Evolutionary conservation across 805 yeast species (phyloP).

Genomic region (Hanseniaspora occidentalis): DNA sequence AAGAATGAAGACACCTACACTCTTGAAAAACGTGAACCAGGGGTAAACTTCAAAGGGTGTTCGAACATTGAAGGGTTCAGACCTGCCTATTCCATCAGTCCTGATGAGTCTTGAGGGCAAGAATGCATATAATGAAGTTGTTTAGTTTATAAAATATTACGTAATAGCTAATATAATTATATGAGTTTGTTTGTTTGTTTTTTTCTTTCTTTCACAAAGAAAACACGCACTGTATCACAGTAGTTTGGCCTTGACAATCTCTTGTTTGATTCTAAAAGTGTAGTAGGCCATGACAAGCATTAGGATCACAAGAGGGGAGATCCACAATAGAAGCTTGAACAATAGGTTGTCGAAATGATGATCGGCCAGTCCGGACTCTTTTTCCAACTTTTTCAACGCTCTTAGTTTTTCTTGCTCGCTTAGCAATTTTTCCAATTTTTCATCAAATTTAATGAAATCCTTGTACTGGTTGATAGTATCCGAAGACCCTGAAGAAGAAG

Average conservation of each 20-base stretch:
- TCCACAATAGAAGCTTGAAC: slow-evolving; percentile 18
- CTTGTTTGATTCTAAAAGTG: slow-evolving; percentile 24
- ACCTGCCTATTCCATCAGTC: slow-evolving; percentile 4
- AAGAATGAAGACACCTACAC: neutral
- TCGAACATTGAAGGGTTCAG: neutral
- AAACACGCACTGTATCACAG: slow-evolving; percentile 9
- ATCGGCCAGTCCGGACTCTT: slow-evolving; percentile 8
- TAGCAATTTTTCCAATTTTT: slow-evolving; percentile 19
- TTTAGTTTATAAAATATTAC: too few species aligned
- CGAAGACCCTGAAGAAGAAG: too few species aligned
- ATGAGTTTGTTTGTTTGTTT: neutral
- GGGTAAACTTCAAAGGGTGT: neutral
- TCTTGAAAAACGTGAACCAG: neutral
- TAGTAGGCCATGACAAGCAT: slow-evolving; percentile 24
- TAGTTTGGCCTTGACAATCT: slow-evolving; percentile 23
- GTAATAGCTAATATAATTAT: neutral
- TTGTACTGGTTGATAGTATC: slow-evolving; percentile 10
- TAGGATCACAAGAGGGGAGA: slow-evolving; percentile 19
- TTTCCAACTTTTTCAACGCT: slow-evolving; percentile 12
- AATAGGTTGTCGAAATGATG: slow-evolving; percentile 24
- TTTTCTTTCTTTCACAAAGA: neutral
- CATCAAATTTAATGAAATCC: slow-evolving; percentile 19
- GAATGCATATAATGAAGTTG: too few species aligned
- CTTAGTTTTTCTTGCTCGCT: slow-evolving; percentile 21
- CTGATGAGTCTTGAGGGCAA: neutral